A percentile compares a stretch with the other conserved stretches of the same genome.
Conservation (phyloP, 2,329 filamentous ascomycete genomes). For the Diaporthe nobilis region DNA sequence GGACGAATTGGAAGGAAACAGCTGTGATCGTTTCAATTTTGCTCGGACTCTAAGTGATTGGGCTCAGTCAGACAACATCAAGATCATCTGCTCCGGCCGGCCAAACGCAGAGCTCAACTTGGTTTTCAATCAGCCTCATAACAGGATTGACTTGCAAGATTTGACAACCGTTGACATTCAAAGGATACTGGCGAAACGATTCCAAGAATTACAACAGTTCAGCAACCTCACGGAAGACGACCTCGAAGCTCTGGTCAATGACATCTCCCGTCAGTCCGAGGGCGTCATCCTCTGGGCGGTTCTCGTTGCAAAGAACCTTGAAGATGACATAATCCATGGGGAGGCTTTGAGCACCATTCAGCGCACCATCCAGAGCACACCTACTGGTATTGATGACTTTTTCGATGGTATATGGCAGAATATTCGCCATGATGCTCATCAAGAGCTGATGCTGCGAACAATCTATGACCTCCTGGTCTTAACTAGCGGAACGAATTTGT, state of each 20-base stretch:
- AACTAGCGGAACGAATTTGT: too few relatives aligned
- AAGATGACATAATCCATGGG: background rate
- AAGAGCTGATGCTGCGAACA: background rate
- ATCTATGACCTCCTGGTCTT: background rate
- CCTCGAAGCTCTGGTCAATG: background rate
- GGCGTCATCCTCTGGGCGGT: slow-evolving; percentile 1
- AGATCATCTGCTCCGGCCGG: background rate
- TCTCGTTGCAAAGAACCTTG: background rate
- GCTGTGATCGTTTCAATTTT: background rate
- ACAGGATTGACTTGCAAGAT: background rate
- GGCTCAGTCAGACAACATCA: background rate
- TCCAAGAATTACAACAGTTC: background rate
- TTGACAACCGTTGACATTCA: background rate
- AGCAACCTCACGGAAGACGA: background rate
- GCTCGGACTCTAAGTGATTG: background rate
- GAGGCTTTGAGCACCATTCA: background rate
- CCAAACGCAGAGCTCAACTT: background rate
- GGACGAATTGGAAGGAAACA: background rate
- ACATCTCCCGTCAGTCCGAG: background rate
- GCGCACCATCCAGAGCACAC: background rate
- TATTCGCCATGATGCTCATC: background rate
- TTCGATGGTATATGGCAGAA: background rate
- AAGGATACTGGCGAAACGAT: background rate
- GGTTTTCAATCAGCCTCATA: background rate
- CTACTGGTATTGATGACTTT: background rate